Conservation (phyloP, 768 basidiomycete species). For the Xerocomus spinulosus region DNA sequence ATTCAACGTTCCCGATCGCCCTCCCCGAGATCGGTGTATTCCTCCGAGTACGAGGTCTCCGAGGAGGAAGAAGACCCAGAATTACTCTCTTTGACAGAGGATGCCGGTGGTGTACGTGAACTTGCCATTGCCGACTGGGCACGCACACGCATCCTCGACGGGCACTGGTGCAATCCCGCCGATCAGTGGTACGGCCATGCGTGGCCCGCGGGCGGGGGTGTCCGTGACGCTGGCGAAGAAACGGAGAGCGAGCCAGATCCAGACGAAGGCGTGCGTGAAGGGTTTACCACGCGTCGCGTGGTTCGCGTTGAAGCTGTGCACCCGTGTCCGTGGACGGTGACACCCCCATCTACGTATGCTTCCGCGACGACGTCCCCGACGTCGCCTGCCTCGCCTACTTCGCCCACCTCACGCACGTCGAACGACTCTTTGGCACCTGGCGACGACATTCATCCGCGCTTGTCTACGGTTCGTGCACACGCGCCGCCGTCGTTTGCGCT, state of each 20-base stretch:
- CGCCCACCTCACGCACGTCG: conserved; percentile 13
- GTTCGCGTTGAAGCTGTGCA: conserved; percentile 30
- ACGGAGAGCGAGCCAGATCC: conserved; percentile 28
- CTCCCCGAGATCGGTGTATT: conserved; percentile 27
- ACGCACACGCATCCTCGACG: conserved; percentile 64
- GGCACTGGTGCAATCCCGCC: conserved; percentile 70
- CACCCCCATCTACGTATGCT: conserved; percentile 9
- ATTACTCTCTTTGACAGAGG: conserved; percentile 41
- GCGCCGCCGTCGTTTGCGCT: conserved; percentile 58
- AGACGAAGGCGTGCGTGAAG: conserved; percentile 17
- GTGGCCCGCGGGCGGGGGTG: conserved; percentile 36
- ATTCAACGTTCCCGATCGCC: conserved; percentile 29
- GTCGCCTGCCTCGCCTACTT: conserved; percentile 23
- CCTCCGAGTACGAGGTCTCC: conserved; percentile 32
- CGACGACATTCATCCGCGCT: conserved; percentile 43
- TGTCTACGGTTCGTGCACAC: conserved; percentile 43
- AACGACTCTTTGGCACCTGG: conserved; percentile 3
- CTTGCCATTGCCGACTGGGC: conserved; percentile 72
- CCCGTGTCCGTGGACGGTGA: conserved; percentile 61
- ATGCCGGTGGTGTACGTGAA: conserved; percentile 41
- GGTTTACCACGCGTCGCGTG: conserved; percentile 16
- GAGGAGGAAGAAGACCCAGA: conserved; percentile 46
- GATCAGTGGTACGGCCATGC: conserved; percentile 58
- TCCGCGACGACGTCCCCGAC: conserved; percentile 12
- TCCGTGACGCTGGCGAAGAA: conserved; percentile 23